Evolutionary conservation across 2,329 filamentous ascomycete genomes (phyloP).

Genomic region (Ampelomyces quisqualis): DNA sequence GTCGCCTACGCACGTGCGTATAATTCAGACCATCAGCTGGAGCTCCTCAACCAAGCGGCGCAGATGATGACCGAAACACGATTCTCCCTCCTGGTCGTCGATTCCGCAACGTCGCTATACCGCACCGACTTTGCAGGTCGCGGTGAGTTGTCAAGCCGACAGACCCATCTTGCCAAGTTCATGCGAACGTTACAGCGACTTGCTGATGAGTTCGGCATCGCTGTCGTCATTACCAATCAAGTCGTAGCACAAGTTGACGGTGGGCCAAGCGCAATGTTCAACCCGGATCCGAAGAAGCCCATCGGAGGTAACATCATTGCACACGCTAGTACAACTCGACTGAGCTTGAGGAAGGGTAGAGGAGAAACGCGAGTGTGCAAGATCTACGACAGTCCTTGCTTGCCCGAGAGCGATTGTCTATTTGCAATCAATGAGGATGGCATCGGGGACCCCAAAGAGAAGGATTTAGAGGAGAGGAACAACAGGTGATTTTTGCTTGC

Average conservation of each 20-base stretch:
- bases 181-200: constrained; percentile 80
- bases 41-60: constrained; percentile 89
- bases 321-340: constrained; percentile 89
- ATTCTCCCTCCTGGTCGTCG: constrained; percentile 92
- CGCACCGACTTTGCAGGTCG: constrained; percentile 96
- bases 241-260: constrained; percentile 98
- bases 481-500: constrained; percentile 18
- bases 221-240: constrained; percentile 97
- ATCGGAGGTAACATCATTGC: constrained; percentile 99
- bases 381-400: constrained; percentile 97
- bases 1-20: constrained; percentile 97
- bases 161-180: constrained; percentile 85
- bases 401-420: constrained; percentile 93
- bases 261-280: constrained; percentile 96
- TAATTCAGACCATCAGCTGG: constrained; percentile 96
- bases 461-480: constrained; percentile 77
- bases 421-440: constrained; percentile 98
- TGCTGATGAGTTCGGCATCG: constrained; percentile 84
- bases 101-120: constrained; percentile 93
- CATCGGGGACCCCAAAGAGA: constrained; percentile 92
- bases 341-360: constrained; percentile 93
- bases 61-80: constrained; percentile 99
- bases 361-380: constrained; percentile 97
- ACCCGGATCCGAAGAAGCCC: constrained; percentile 97
- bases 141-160: constrained; percentile 90